Evolutionary conservation across 2,329 filamentous ascomycete genomes (phyloP).

Genomic region (Colletotrichum abscissum): DNA sequence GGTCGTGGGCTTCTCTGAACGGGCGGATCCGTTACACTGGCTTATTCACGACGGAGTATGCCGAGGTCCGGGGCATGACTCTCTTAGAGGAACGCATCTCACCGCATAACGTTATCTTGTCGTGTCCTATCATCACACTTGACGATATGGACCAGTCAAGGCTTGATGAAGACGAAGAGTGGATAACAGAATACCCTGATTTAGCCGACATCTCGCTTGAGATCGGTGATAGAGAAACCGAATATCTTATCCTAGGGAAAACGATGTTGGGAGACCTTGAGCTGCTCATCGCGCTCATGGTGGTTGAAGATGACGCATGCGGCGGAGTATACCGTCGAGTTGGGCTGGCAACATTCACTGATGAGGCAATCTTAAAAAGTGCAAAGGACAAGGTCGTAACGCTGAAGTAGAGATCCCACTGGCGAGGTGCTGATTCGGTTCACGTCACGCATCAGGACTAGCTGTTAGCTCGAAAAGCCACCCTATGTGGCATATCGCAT

Average conservation of each 20-base stretch:
- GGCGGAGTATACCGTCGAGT: background rate
- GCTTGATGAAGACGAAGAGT: background rate
- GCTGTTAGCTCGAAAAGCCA: background rate
- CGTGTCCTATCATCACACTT: background rate
- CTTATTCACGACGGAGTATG: background rate
- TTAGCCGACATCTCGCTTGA: background rate
- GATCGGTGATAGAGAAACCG: background rate
- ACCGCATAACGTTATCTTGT: background rate
- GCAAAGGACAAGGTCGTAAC: background rate
- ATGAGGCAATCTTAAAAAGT: background rate
- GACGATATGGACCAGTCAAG: background rate
- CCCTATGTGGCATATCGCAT: background rate
- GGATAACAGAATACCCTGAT: background rate
- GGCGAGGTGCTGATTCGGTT: background rate
- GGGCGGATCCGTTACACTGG: conserved; percentile 3
- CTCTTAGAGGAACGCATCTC: background rate
- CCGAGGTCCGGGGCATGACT: background rate
- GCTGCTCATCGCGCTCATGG: conserved; percentile 12
- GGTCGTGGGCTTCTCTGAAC: conserved; percentile 31
- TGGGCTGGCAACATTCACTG: background rate
- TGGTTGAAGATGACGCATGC: background rate
- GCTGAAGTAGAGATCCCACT: background rate
- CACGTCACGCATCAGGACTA: background rate
- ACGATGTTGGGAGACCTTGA: too few relatives aligned
- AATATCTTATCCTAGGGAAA: conserved; percentile 12